A percentile compares a stretch with the other conserved stretches of the same genome.
phyloP scores from a whole-genome alignment of 345 rosid species.

The Orychophragmus violaceus region DNA sequence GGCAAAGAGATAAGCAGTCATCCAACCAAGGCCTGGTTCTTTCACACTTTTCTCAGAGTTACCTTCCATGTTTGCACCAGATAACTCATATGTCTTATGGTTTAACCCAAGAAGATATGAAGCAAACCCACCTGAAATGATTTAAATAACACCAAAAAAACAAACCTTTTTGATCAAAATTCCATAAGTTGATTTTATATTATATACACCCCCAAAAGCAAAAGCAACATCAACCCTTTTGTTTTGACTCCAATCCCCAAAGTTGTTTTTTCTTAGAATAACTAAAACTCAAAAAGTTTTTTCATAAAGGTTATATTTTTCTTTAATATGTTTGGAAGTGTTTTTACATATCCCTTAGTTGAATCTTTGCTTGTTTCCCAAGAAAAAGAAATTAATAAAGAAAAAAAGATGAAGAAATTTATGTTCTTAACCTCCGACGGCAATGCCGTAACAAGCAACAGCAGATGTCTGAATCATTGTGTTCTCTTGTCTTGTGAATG shows the following conservation, averaged over 20 bases:
- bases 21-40: constrained; percentile 94
- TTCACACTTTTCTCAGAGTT: constrained; percentile 57
- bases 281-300: background rate
- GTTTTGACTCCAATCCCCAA: background rate
- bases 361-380: background rate
- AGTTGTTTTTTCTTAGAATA: background rate
- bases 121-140: constrained; percentile 77
- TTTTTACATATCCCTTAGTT: background rate
- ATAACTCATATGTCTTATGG: constrained; percentile 67
- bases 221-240: constrained; percentile 16
- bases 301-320: background rate
- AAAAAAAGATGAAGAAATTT: background rate
- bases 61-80: constrained; percentile 68
- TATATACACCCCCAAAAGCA: constrained; percentile 5
- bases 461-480: constrained; percentile 95
- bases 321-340: background rate
- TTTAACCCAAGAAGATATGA: constrained; percentile 85
- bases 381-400: background rate
- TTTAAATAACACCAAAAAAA: background rate
- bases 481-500: constrained; percentile 89
- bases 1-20: constrained; percentile 70
- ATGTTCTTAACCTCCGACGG: constrained; percentile 67
- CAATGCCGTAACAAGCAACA: constrained; percentile 86
- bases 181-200: background rate
- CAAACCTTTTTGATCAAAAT: background rate